Conservation (phyloP, 495 filamentous ascomycete species). For the Aspergillus homomorphus region DNA sequence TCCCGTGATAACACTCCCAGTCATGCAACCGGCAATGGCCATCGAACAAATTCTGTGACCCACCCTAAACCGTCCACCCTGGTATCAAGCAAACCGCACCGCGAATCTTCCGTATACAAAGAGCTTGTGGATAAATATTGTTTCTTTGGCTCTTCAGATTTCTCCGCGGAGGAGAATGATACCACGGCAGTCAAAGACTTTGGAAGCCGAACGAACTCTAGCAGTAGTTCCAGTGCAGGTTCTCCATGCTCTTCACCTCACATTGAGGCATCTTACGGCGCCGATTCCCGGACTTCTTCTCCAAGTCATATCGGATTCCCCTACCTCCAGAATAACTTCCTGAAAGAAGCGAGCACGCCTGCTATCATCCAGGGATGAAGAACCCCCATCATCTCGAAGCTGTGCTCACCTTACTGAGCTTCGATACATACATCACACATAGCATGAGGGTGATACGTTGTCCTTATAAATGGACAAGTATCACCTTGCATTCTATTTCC, state of each 20-base stretch:
- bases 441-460: not conserved
- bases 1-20: conserved; percentile 16
- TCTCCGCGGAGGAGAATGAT: conserved; percentile 6
- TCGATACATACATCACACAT: not conserved
- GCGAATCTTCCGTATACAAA: conserved; percentile 83
- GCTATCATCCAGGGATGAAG: conserved; percentile 47
- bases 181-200: conserved; percentile 10
- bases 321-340: conserved; percentile 41
- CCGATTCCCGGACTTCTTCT: conserved; percentile 31
- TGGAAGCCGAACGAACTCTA: conserved; percentile 4
- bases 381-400: conserved; percentile 1
- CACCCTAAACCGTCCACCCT: conserved; percentile 47
- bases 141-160: conserved; percentile 23
- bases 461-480: not conserved
- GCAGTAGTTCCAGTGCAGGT: conserved; percentile 23
- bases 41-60: conserved; percentile 17
- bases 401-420: not conserved
- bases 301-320: conserved; percentile 38
- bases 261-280: conserved; percentile 18
- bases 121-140: conserved; percentile 97
- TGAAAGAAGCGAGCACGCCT: conserved; percentile 44
- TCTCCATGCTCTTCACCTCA: conserved; percentile 27
- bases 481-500: not conserved
- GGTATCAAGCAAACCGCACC: conserved; percentile 58
- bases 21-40: conserved; percentile 22